Base-by-base conservation (phyloP, 805 yeast species). In the Candida taoyuanica region DNA sequence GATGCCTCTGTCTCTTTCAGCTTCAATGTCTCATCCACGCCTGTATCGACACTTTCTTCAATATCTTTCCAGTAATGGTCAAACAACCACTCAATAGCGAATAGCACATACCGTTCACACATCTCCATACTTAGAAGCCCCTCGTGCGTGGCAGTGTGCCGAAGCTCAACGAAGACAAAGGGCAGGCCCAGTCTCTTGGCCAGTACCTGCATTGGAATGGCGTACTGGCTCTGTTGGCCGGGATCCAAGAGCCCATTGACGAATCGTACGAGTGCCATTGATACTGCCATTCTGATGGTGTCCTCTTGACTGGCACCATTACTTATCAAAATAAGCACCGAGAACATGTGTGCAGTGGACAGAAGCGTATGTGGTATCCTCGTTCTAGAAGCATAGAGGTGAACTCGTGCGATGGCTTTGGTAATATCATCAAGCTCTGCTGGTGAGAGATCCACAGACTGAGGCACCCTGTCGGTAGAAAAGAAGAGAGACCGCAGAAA, bases 91-190 rank as follows among this genome's bases (percentile, higher is more conserved):
- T 61, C 64, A 33, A 91, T 58, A 0, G 95, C 95, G 34, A 73
- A 64, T 5, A 60, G 53, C 2, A 77, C 62, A 12, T 80, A 73
- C n/a, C 65, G 54, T 27, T 94, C 66, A n/a, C 89, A 65, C 61
- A 84, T 68, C 29, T 73, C 77, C 29, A 86, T 50, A 23, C 82
- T 69, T 2, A 97, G 96, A 18, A 93, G 60, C 14, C 68, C 65
- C 51, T 91, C 98, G 59, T 93, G 98, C 0, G 98, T 91, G 5
- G 94, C 89, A 51, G 76, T 74, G 59, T 93, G 98, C 39, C 98
- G 70, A 21, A 87, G 56, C 53, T 93, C 98, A 1, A 93, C 98
- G 59, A 93, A 87, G 52, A 73, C 74, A 23, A 80, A 68, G 0
- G 98, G 96, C 17, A 93, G 64, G 2, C 75, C 73, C 17, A 85